Percentiles rank a stretch among this genome's conserved stretches.
These are phyloP conservation scores for Mycena chlorophos DNA, from an alignment of 768 basidiomycete species.

Conservation along the genomic window DNA sequence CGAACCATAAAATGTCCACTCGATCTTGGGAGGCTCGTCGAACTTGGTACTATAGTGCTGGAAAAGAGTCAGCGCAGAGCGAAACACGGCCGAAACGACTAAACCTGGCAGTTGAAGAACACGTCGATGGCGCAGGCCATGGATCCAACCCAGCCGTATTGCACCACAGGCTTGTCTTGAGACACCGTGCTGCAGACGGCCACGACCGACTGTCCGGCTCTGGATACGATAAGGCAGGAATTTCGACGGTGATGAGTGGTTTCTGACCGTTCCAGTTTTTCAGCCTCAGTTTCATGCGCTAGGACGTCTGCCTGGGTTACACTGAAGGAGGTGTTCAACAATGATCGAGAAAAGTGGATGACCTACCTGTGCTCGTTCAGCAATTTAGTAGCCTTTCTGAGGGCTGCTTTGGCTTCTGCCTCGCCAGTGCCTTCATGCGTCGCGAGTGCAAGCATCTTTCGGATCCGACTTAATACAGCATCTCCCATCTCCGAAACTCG, in stretches of 20 bases:
- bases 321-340: no score
- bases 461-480: conserved; percentile 19
- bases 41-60: no score
- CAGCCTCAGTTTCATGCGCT: conserved; percentile 25
- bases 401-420: conserved; percentile 25
- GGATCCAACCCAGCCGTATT: conserved; percentile 18
- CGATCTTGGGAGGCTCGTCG: conserved; percentile 14
- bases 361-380: no score
- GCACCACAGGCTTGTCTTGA: conserved; percentile 2
- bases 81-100: no score
- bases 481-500: conserved; percentile 21
- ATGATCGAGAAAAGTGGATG: no score
- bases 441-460: conserved; percentile 23
- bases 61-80: no score
- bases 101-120: conserved; percentile 30
- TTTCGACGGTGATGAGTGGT: neutral
- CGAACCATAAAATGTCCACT: conserved; percentile 27
- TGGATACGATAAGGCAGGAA: conserved; percentile 2
- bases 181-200: conserved; percentile 18
- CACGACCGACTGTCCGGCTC: conserved; percentile 23
- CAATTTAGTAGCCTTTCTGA: conserved; percentile 14
- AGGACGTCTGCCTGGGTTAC: conserved; percentile 31
- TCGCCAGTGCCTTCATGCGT: conserved; percentile 23
- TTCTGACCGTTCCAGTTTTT: conserved; percentile 30
- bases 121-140: conserved; percentile 22